Evolutionary conservation across 1,284 basidiomycete genomes (phyloP).

Genomic region (Pseudozyma tsukubaensis): DNA sequence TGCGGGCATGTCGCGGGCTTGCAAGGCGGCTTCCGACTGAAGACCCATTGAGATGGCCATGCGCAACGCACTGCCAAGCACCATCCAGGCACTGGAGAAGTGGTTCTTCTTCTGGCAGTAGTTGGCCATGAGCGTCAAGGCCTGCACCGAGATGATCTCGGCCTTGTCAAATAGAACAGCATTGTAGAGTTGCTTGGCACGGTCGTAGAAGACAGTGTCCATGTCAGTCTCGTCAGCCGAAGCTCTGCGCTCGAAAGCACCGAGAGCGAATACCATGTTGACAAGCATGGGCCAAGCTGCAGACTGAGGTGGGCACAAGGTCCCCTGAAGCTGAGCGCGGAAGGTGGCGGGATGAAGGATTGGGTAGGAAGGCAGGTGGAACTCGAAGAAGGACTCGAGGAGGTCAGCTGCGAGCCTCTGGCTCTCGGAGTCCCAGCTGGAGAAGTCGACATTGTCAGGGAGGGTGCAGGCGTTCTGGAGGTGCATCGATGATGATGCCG

Average conservation of each 20-base stretch:
- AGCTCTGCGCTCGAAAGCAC: constrained; percentile 40
- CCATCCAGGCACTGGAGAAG: constrained; percentile 46
- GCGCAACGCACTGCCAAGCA: constrained; percentile 50
- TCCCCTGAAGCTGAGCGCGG: constrained; percentile 48
- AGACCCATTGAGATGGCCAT: constrained; percentile 54
- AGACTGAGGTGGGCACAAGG: constrained; percentile 28
- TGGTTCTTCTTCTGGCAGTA: constrained; percentile 54
- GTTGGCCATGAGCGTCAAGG: constrained; percentile 46
- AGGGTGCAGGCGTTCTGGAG: constrained; percentile 13
- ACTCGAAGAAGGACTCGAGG: constrained; percentile 50
- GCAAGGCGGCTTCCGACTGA: constrained; percentile 41
- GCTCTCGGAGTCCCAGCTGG: constrained; percentile 34
- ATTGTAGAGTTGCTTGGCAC: constrained; percentile 42
- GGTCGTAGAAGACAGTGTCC: constrained; percentile 40
- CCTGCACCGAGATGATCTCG: constrained; percentile 50
- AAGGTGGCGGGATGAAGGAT: constrained; percentile 51
- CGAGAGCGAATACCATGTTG: constrained; percentile 56
- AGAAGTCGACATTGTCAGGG: constrained; percentile 35
- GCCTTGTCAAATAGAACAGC: constrained; percentile 50
- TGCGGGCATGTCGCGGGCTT: constrained; percentile 37
- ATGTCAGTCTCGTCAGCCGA: constrained; percentile 33
- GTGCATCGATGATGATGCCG: constrained; percentile 19
- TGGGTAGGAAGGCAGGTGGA: constrained; percentile 46
- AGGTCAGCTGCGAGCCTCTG: constrained; percentile 35
- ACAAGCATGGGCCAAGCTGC: constrained; percentile 47